phyloP scores from a whole-genome alignment of 2,329 filamentous ascomycete species.

The Aureobasidium subglaciale region DNA sequence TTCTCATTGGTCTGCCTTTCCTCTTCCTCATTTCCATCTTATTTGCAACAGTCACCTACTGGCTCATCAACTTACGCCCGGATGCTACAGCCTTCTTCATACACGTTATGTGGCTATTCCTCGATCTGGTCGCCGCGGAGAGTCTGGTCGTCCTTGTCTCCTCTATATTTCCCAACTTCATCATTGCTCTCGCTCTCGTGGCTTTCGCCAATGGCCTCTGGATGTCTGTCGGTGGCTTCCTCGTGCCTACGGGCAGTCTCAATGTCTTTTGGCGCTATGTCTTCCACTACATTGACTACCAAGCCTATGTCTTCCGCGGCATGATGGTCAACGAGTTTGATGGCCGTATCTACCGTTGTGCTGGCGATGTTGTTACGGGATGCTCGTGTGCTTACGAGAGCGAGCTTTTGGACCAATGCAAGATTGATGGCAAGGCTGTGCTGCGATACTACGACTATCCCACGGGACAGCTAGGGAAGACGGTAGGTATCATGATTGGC shows the following conservation, averaged over 20 bases:
- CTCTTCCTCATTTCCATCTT: constrained; percentile 68
- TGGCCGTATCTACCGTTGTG: constrained; percentile 53
- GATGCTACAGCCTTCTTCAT: constrained; percentile 61
- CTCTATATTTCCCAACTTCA: constrained; percentile 67
- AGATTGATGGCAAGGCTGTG: constrained; percentile 61
- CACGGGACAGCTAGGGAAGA: constrained; percentile 33
- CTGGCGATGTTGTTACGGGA: constrained; percentile 24
- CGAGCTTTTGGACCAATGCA: constrained; percentile 52
- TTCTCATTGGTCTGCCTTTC: constrained; percentile 71
- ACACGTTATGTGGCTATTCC: constrained; percentile 77
- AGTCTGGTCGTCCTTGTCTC: constrained; percentile 70
- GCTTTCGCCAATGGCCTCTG: constrained; percentile 81
- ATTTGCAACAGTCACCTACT: constrained; percentile 71
- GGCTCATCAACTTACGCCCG: constrained; percentile 67
- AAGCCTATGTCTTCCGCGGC: constrained; percentile 74
- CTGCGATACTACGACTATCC: constrained; percentile 59
- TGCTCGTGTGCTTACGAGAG: constrained; percentile 65
- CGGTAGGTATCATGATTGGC: constrained; percentile 16
- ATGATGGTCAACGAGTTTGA: constrained; percentile 88
- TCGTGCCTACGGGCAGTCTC: constrained; percentile 61
- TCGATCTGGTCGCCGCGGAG: constrained; percentile 75
- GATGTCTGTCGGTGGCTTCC: constrained; percentile 79
- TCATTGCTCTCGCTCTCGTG: constrained; percentile 66
- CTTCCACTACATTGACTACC: constrained; percentile 82
- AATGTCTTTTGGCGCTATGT: constrained; percentile 81